phyloP scores from a whole-genome alignment of 495 filamentous ascomycete species.

The Neurospora sp. region DNA sequence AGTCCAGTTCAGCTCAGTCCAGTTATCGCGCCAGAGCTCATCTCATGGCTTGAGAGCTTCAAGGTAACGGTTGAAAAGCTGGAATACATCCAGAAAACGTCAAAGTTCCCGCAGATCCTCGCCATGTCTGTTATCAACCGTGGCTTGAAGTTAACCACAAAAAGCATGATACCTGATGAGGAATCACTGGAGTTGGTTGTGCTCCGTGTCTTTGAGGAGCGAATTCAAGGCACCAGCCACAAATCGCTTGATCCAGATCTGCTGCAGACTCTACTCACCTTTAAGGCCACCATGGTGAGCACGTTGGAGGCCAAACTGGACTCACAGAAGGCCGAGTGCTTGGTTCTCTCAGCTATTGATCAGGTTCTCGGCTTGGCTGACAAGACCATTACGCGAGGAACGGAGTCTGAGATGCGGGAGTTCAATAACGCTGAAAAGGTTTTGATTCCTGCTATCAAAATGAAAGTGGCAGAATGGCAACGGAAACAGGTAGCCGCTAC shows the following conservation, averaged over 20 bases:
- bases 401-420: slow-evolving; percentile 14
- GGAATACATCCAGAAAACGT: slow-evolving; percentile 5
- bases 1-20: slow-evolving; percentile 18
- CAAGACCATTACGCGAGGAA: slow-evolving; percentile 16
- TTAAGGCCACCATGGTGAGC: slow-evolving; percentile 19
- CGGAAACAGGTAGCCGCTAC: slow-evolving; percentile 8
- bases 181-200: slow-evolving; percentile 21
- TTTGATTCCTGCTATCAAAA: slow-evolving; percentile 14
- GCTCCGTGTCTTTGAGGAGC: slow-evolving; percentile 17
- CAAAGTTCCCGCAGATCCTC: slow-evolving; percentile 11
- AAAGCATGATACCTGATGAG: slow-evolving; percentile 14
- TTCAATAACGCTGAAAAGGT: slow-evolving; percentile 19
- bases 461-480: slow-evolving; percentile 12
- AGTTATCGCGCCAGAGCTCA: slow-evolving; percentile 17
- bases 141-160: slow-evolving; percentile 17
- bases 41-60: slow-evolving; percentile 20
- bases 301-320: slow-evolving; percentile 17
- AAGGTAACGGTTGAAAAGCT: slow-evolving; percentile 18
- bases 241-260: slow-evolving; percentile 18
- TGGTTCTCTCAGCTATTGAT: slow-evolving; percentile 27
- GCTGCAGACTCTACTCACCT: slow-evolving; percentile 13
- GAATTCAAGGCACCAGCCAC: slow-evolving; percentile 2
- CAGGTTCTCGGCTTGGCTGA: slow-evolving; percentile 27
- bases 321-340: slow-evolving; percentile 16
- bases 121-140: slow-evolving; percentile 26